Base-by-base conservation (phyloP, 2,329 filamentous ascomycete species). In the Furcasterigmium sp. region DNA sequence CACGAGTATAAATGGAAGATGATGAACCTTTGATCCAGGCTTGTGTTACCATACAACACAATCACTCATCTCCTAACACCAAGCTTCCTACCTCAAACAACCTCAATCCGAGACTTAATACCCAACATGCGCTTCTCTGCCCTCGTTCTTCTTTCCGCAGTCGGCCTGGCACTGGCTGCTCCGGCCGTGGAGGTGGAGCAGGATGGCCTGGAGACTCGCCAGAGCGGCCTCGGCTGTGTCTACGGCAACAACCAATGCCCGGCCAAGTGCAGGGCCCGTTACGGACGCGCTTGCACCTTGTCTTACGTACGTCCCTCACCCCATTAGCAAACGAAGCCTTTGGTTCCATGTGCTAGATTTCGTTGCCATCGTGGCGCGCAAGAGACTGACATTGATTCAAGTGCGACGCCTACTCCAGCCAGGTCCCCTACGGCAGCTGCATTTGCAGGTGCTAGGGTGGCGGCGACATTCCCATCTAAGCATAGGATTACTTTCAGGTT, bases 161-260 rank as follows among this genome's bases (percentile, higher is more conserved):
- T 30, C 14, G 38, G 28, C 14, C 18, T 40, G 38, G 38, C 26
- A 9, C 10, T 40, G 18, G 38, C 38, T 18, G 38, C 38, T 7
- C 38, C 38, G 3, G 18, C 26, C 1, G 38, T 18, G 14, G 38
- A 40, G 20, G 4, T 18, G 13, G 25, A 8, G 8, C 8, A 15
- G 9, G 38, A 29, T 4, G 25, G 14, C 11, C 38, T 40, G 9
- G 19, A 21, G 26, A 18, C 38, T n/a, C 38, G 38, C 3, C 38
- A 40, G 38, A n/a, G 10, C n/a, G 19, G 26, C 13, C 28, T 40
- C 5, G 38, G 38, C 14, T 40, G 38, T 17, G 38, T 40, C 26
- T 40, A 40, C 28, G 38, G 38, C 26, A 40, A 40, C 38, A 40
- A 40, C 38, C 38, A 40, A 18, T 40, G 38, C 26, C 38, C 38